phyloP scores from a whole-genome alignment of 306 rosid genomes.

The Malus orientalis region DNA sequence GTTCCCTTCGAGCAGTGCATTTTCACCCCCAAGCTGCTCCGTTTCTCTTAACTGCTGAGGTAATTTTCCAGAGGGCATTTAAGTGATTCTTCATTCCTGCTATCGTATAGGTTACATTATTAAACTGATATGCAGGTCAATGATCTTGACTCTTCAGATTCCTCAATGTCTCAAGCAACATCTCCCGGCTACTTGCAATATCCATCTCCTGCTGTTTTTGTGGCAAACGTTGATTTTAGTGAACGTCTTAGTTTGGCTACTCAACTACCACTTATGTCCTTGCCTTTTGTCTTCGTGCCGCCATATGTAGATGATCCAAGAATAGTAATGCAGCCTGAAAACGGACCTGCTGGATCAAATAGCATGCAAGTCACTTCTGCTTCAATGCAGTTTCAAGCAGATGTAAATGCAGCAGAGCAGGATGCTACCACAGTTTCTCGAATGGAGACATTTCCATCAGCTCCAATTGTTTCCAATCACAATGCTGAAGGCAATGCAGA shows the following conservation, averaged over 20 bases:
- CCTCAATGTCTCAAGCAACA: slow-evolving; percentile 74
- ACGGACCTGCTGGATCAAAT: slow-evolving; percentile 40
- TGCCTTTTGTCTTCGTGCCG: slow-evolving; percentile 51
- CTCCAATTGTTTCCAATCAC: slow-evolving; percentile 22
- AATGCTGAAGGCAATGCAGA: slow-evolving; percentile 21
- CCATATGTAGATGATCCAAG: slow-evolving; percentile 52
- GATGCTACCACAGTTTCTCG: slow-evolving; percentile 44
- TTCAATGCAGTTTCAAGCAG: slow-evolving; percentile 38
- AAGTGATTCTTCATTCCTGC: slow-evolving; percentile 8
- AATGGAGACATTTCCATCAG: slow-evolving; percentile 36
- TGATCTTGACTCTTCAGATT: slow-evolving; percentile 91
- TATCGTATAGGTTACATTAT: slow-evolving; percentile 20
- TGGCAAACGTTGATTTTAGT: slow-evolving; percentile 55
- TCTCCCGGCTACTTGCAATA: slow-evolving; percentile 73
- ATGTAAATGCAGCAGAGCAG: slow-evolving; percentile 50
- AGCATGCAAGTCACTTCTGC: slow-evolving; percentile 44
- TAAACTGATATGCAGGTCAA: slow-evolving; percentile 71
- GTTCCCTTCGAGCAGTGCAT: slow-evolving; percentile 91
- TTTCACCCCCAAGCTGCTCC: slow-evolving; percentile 93
- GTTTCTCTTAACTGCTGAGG: slow-evolving; percentile 94
- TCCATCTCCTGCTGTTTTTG: slow-evolving; percentile 83
- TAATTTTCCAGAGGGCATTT: slow-evolving; percentile 21
- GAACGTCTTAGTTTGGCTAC: slow-evolving; percentile 45
- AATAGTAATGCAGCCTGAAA: slow-evolving; percentile 37
- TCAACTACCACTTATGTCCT: slow-evolving; percentile 52